These are phyloP conservation scores for Pochonia chlamydosporia DNA, from an alignment of 2,329 filamentous ascomycete genomes.

Conservation along the genomic window DNA sequence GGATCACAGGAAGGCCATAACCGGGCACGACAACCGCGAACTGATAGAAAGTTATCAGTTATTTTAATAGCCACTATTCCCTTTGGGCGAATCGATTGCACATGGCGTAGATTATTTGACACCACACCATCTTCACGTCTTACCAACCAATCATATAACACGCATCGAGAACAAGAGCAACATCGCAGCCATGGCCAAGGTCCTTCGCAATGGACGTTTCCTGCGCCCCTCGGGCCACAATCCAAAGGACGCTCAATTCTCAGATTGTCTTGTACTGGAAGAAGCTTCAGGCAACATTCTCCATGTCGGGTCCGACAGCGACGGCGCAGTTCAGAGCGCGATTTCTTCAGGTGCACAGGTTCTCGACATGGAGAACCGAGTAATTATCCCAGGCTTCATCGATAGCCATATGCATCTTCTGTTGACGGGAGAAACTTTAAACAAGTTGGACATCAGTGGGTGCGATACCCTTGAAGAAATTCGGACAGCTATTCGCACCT, in stretches of 20 bases:
- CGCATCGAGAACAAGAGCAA: not conserved
- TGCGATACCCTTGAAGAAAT: slow-evolving; percentile 1
- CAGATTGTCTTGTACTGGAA: not conserved
- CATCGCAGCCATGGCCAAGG: not conserved
- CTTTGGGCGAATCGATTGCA: not conserved
- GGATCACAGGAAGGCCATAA: too few relatives aligned
- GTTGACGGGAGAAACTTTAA: slow-evolving; percentile 23
- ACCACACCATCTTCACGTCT: too few relatives aligned
- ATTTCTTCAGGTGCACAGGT: slow-evolving; percentile 2
- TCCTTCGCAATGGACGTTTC: not conserved
- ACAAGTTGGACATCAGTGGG: not conserved
- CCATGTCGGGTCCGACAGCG: not conserved
- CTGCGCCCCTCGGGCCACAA: not conserved
- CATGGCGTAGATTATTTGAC: not conserved
- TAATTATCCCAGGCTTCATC: slow-evolving; percentile 33
- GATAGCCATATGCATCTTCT: slow-evolving; percentile 40
- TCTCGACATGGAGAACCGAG: slow-evolving; percentile 7
- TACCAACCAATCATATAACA: not conserved
- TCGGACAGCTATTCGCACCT: not conserved
- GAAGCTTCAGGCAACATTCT: not conserved
- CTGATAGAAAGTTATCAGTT: too few relatives aligned
- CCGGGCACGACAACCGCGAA: too few relatives aligned
- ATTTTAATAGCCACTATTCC: too few relatives aligned
- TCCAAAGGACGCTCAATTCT: not conserved
- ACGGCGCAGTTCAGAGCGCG: slow-evolving; percentile 2